Evolutionary conservation across 1,284 basidiomycete genomes (phyloP).

Genomic region (Leccinum cinnamomeum): DNA sequence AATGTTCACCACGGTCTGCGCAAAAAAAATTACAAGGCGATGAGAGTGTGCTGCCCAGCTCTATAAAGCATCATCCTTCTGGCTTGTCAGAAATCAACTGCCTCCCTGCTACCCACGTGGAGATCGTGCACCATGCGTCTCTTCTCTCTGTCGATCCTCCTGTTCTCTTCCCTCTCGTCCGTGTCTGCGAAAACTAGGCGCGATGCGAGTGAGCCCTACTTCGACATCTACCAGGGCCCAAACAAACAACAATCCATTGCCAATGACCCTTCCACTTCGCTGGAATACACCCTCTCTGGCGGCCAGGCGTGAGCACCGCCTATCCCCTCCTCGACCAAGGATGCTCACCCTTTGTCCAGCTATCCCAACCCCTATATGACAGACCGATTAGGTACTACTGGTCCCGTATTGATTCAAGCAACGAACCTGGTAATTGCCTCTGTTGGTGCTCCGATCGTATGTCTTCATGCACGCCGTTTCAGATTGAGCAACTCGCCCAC

Average conservation of each 20-base stretch:
- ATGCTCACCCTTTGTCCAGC: conserved; percentile 10
- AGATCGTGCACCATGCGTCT: conserved; percentile 11
- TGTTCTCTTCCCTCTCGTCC: conserved; percentile 13
- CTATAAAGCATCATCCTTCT: conserved; percentile 13
- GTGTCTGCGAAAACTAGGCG: conserved; percentile 13
- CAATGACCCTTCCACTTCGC: conserved; percentile 21
- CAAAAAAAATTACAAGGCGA: too few species aligned
- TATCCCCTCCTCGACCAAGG: not conserved
- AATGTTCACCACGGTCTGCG: not conserved
- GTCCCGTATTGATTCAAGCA: conserved; percentile 20
- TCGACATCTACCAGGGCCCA: conserved; percentile 24
- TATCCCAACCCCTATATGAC: conserved; percentile 24
- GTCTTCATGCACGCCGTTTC: conserved; percentile 2
- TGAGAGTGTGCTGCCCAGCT: not conserved
- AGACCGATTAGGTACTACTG: conserved; percentile 20
- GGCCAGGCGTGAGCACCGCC: conserved; percentile 18
- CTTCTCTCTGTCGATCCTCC: conserved; percentile 6
- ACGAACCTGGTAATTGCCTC: conserved; percentile 17
- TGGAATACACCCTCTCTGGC: conserved; percentile 20
- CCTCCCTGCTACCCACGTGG: conserved; percentile 2
- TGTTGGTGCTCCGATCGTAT: not conserved
- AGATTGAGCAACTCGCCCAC: conserved; percentile 51
- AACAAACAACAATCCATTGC: conserved; percentile 15
- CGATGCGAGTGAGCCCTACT: conserved; percentile 13
- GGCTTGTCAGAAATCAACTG: conserved; percentile 4